Evolutionary conservation across 768 basidiomycete genomes (phyloP), one percentile per base, ranked within the genome.

Genomic region (Phlegmacium glaucopus): DNA sequence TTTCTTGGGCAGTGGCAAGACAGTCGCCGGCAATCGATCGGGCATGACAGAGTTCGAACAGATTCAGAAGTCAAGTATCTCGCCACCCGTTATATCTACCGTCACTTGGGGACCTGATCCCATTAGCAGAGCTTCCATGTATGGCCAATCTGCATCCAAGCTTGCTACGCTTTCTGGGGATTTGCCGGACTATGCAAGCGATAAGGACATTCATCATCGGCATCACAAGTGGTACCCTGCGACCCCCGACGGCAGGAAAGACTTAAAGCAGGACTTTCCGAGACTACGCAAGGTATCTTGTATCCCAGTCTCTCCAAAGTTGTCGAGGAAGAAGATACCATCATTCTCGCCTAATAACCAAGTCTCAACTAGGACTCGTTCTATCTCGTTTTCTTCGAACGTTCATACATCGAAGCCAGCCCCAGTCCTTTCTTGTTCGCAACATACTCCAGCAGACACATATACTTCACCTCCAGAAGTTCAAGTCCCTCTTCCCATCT

Each of bases 401-500:
- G 51, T 63, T 8, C 50, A 61, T 30, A 51, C 63, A 15, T 55
- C 60, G 9, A 42, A 40, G 30, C 59, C 59, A 11, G 39, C 54
- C 34, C 44, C 47, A 26, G 54, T 47, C 4, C 13, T 60, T 43
- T 59, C 59, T 6, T 68, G 67, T 41, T 57, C 56, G 17, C 62
- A 66, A 36, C 56, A 60, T 45, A 59, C 38, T 15, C n/a, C 34
- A 34, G 50, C 45, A 25, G 53, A 46, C 57, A 56, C 59, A 10
- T 64, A 52, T 36, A 53, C 43, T 28, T 47, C 48, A 15, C 62
- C 62, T 8, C 58, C 61, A 15, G 60, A 49, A 28, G 62, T 62
- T 11, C 62, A 62, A 22, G 48, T 45, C 6, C 62, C 64, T 17
- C 60, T 57, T 22, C 18, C 32, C 18, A 10, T 27, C 35, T 18